A percentile compares a stretch with the other conserved stretches of the same genome.
Conservation (phyloP, 345 rosid species). For the Sisymbrium altissimum region DNA sequence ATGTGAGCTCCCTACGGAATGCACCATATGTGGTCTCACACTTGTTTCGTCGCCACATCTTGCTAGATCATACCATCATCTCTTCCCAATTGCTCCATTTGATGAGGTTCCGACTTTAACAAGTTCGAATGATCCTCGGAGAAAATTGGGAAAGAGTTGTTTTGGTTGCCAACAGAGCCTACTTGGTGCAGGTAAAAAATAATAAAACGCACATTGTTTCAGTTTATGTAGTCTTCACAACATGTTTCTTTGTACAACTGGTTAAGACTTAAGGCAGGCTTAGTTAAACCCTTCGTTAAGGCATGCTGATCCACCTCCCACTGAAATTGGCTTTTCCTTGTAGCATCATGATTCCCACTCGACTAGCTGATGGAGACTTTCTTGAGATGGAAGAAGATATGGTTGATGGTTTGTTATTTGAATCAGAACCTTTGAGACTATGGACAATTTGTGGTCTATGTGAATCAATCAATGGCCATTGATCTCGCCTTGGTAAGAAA, state of each 20-base stretch:
- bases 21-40: slow-evolving; percentile 78
- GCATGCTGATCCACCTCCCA: not conserved
- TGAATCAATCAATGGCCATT: too few relatives aligned
- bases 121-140: slow-evolving; percentile 36
- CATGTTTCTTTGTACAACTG: not conserved
- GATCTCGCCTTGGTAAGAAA: slow-evolving; percentile 15
- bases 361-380: too few relatives aligned
- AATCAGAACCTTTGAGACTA: too few relatives aligned
- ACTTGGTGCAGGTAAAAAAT: slow-evolving; percentile 45
- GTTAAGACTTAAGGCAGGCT: not conserved
- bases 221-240: not conserved
- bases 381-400: too few relatives aligned
- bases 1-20: slow-evolving; percentile 89
- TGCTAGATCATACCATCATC: slow-evolving; percentile 95
- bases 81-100: slow-evolving; percentile 84
- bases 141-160: slow-evolving; percentile 47
- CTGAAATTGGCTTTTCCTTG: too few relatives aligned
- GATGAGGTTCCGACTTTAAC: slow-evolving; percentile 52
- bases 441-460: too few relatives aligned
- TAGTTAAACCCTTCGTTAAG: not conserved
- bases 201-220: not conserved
- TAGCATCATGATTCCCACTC: too few relatives aligned
- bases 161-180: slow-evolving; percentile 88
- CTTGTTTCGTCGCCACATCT: slow-evolving; percentile 96
- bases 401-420: too few relatives aligned